Evolutionary conservation across 106 monocot species (phyloP).

Genomic region (Allium cepa): DNA sequence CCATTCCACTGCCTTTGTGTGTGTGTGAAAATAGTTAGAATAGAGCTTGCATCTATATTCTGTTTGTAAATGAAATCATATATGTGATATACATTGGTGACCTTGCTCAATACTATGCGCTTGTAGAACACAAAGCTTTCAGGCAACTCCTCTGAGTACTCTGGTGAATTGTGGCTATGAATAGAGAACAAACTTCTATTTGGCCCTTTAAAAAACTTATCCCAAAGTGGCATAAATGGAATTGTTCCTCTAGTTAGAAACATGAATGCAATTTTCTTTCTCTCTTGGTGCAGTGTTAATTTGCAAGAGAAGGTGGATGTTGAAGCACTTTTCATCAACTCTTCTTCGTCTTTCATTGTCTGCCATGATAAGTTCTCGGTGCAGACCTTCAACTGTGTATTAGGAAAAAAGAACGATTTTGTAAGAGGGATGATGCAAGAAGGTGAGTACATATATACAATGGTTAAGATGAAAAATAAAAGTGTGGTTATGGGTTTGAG

Average conservation of each 20-base stretch:
- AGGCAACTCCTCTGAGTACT: constrained; percentile 3
- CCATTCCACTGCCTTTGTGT: constrained; percentile 49
- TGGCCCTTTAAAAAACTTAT: constrained; percentile 7
- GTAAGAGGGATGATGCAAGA: no score
- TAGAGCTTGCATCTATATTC: neutral
- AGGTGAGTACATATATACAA: neutral
- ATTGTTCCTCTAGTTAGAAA: constrained; percentile 2
- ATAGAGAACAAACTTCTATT: constrained; percentile 4
- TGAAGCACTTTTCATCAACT: constrained; percentile 4
- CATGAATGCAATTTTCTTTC: constrained; percentile 8
- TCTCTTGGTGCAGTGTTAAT: neutral
- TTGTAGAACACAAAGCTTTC: constrained; percentile 4
- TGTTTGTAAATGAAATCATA: neutral
- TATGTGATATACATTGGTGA: neutral
- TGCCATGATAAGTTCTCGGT: neutral
- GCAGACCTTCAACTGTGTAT: neutral
- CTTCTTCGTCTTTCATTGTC: neutral
- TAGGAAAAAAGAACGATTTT: no score
- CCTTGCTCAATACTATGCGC: constrained; percentile 5
- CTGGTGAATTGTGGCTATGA: constrained; percentile 1
- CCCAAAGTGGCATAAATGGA: constrained; percentile 8
- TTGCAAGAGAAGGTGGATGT: neutral
- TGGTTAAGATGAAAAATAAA: neutral
- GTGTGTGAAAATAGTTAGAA: neutral
- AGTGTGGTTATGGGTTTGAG: neutral